Conservation (phyloP, 2,329 filamentous ascomycete genomes). For the Incumbomyces lentus region DNA sequence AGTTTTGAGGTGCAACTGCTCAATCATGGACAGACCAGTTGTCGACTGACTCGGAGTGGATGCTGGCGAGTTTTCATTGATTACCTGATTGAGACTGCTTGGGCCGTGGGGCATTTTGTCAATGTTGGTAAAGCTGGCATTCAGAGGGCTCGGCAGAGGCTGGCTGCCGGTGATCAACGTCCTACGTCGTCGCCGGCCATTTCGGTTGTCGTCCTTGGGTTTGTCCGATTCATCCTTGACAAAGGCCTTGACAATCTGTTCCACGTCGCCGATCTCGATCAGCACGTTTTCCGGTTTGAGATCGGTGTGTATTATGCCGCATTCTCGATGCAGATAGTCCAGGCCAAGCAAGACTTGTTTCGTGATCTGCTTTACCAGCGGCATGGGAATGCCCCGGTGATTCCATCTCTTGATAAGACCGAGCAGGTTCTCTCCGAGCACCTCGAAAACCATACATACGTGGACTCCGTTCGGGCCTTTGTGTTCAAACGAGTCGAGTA, state of each 20-base stretch:
- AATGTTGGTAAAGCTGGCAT: slow-evolving; percentile 74
- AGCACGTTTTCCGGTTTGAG: slow-evolving; percentile 91
- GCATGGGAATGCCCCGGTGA: slow-evolving; percentile 91
- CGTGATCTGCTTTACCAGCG: slow-evolving; percentile 94
- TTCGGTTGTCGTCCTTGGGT: slow-evolving; percentile 81
- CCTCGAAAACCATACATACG: slow-evolving; percentile 99
- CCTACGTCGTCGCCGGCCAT: slow-evolving; percentile 76
- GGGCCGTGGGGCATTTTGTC: slow-evolving; percentile 52
- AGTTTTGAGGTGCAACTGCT: slow-evolving; percentile 44
- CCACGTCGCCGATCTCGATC: slow-evolving; percentile 97
- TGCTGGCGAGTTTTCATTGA: slow-evolving; percentile 53
- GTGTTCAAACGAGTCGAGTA: slow-evolving; percentile 95
- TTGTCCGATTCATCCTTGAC: slow-evolving; percentile 71
- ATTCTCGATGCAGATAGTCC: slow-evolving; percentile 94
- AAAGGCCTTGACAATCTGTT: slow-evolving; percentile 94
- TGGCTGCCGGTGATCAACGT: slow-evolving; percentile 97
- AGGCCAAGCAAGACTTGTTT: slow-evolving; percentile 93
- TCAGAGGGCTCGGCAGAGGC: slow-evolving; percentile 86
- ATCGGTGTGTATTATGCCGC: slow-evolving; percentile 93
- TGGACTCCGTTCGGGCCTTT: slow-evolving; percentile 93
- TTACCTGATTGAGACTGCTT: slow-evolving; percentile 70
- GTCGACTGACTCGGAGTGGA: slow-evolving; percentile 11
- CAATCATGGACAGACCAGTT: slow-evolving; percentile 45
- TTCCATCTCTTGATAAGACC: slow-evolving; percentile 98
- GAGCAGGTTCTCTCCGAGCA: slow-evolving; percentile 86